phyloP scores from a whole-genome alignment of 371 early-diverging fungal genomes.

The Circinella minor region DNA sequence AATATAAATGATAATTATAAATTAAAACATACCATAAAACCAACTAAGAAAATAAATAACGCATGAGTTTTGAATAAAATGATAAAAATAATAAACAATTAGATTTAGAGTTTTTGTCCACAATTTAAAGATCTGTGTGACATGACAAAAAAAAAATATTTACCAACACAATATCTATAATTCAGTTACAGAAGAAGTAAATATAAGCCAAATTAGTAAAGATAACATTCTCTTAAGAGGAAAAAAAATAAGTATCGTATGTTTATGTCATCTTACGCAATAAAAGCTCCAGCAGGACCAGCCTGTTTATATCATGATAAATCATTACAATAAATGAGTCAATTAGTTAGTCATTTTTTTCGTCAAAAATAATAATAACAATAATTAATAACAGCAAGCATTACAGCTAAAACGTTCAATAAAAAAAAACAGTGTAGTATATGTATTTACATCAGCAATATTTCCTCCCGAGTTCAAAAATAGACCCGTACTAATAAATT shows the following conservation, averaged over 20 bases:
- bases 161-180: constrained; percentile 7
- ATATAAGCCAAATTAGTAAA: constrained; percentile 3
- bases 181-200: neutral
- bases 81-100: neutral
- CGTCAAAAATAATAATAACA: no score
- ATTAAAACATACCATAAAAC: constrained; percentile 39
- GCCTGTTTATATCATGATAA: constrained; percentile 37
- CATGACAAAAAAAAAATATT: constrained; percentile 10
- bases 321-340: neutral
- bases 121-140: neutral
- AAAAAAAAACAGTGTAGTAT: neutral
- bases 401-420: neutral
- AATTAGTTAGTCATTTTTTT: no score
- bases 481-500: constrained; percentile 72
- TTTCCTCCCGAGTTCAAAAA: constrained; percentile 84
- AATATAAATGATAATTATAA: neutral
- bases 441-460: constrained; percentile 45
- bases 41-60: constrained; percentile 24
- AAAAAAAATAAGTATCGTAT: neutral
- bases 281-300: constrained; percentile 80
- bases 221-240: neutral
- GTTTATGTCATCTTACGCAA: constrained; percentile 58
- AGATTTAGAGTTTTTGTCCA: constrained; percentile 12
- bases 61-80: no score
- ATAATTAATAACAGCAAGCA: no score